Evolutionary conservation across 2,329 filamentous ascomycete species (phyloP).

Genomic region (Xylariaceae sp.): DNA sequence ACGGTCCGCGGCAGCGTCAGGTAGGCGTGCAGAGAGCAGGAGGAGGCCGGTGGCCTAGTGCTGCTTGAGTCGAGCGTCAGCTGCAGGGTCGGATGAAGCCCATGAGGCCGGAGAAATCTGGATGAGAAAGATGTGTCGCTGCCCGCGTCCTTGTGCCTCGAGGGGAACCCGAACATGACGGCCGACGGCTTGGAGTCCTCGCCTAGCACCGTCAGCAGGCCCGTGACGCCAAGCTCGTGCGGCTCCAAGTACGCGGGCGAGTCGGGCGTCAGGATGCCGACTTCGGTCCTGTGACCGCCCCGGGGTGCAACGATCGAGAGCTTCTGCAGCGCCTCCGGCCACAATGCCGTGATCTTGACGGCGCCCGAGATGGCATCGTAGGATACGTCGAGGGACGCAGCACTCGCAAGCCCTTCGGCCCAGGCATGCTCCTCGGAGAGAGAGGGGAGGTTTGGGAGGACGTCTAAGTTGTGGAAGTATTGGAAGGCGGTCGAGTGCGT

Average conservation of each 20-base stretch:
- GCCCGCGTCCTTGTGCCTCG: conserved; percentile 68
- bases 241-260: conserved; percentile 52
- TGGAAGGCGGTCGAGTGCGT: conserved; percentile 60
- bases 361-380: conserved; percentile 62
- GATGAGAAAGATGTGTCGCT: conserved; percentile 53
- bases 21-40: conserved; percentile 72
- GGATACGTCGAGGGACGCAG: conserved; percentile 62
- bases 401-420: conserved; percentile 30
- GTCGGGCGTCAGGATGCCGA: conserved; percentile 71
- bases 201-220: conserved; percentile 72
- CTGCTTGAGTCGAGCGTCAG: conserved; percentile 54
- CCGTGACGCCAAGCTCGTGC: conserved; percentile 72
- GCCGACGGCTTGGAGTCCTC: conserved; percentile 66
- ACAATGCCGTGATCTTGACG: conserved; percentile 60
- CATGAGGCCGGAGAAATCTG: conserved; percentile 63
- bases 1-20: conserved; percentile 74
- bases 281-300: conserved; percentile 62
- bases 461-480: conserved; percentile 62
- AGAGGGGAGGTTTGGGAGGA: conserved; percentile 47
- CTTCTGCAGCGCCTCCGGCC: conserved; percentile 43
- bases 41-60: conserved; percentile 46
- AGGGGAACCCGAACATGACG: conserved; percentile 77
- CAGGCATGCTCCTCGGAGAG: conserved; percentile 39
- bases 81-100: conserved; percentile 76
- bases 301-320: conserved; percentile 37